Conservation (phyloP, 352 stramenopile species). For the Thraustotheca clavata region DNA sequence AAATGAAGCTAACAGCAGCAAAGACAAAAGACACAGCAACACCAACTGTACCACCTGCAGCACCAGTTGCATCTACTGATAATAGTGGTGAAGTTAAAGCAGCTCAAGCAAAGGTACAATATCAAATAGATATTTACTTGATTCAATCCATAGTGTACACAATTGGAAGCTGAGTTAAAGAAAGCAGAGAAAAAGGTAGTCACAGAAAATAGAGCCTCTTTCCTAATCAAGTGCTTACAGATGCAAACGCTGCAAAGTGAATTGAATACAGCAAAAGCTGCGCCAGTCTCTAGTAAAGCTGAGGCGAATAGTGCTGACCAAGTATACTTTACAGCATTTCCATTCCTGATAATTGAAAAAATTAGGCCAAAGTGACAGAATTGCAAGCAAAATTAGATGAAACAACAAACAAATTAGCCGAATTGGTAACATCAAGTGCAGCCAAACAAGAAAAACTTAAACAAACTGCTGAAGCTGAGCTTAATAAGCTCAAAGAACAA, state of each 20-base stretch:
- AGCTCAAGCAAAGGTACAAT: slow-evolving; percentile 34
- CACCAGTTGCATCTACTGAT: slow-evolving; percentile 22
- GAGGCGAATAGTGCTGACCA: background rate
- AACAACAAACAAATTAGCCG: slow-evolving; percentile 17
- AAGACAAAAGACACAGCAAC: slow-evolving; percentile 24
- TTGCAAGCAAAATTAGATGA: slow-evolving; percentile 10
- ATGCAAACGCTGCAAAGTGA: slow-evolving; percentile 55
- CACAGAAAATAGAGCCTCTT: background rate
- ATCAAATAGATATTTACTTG: slow-evolving; percentile 32
- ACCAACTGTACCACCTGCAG: slow-evolving; percentile 16
- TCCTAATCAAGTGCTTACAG: slow-evolving; percentile 22
- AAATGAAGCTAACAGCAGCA: slow-evolving; percentile 40
- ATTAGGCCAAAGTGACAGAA: slow-evolving; percentile 25
- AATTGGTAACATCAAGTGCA: slow-evolving; percentile 28
- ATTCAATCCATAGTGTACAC: slow-evolving; percentile 5
- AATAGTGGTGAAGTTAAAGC: background rate
- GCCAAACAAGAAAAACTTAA: slow-evolving; percentile 76
- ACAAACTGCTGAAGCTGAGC: slow-evolving; percentile 53
- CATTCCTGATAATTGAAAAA: no score
- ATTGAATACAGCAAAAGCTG: slow-evolving; percentile 27
- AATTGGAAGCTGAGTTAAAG: slow-evolving; percentile 15
- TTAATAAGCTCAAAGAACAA: slow-evolving; percentile 81
- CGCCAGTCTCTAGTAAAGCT: background rate
- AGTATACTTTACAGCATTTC: no score
- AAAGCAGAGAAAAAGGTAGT: slow-evolving; percentile 41